Evolutionary conservation across 805 yeast genomes (phyloP).

Genomic region (Yarrowia keelungensis): DNA sequence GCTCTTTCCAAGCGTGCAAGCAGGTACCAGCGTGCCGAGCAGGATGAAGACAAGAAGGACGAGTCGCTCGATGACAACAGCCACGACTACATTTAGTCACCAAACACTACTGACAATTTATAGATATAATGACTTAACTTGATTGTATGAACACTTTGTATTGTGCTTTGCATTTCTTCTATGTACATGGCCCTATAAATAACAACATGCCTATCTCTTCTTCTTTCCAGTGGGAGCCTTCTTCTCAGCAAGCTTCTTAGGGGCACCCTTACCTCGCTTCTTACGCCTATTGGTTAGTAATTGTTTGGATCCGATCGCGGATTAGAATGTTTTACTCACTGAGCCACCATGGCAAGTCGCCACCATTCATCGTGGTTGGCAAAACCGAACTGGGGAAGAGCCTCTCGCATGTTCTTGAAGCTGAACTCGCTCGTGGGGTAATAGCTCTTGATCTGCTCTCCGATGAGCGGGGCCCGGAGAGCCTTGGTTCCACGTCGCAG

Average conservation of each 20-base stretch:
- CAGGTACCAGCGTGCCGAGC: slow-evolving; percentile 33
- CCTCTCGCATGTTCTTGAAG: slow-evolving; percentile 24
- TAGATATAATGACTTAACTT: not conserved
- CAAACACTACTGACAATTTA: not conserved
- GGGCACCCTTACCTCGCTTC: slow-evolving; percentile 48
- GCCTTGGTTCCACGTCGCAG: slow-evolving; percentile 50
- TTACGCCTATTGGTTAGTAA: slow-evolving; percentile 33
- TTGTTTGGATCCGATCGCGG: not conserved
- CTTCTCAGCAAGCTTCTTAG: slow-evolving; percentile 47
- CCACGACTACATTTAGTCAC: slow-evolving; percentile 1
- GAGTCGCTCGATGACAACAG: slow-evolving; percentile 9
- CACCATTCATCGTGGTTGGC: slow-evolving; percentile 10
- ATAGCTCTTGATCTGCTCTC: slow-evolving; percentile 48
- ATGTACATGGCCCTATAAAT: slow-evolving; percentile 36
- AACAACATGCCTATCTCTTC: slow-evolving; percentile 37
- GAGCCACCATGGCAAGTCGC: slow-evolving; percentile 20
- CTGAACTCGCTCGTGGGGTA: slow-evolving; percentile 43
- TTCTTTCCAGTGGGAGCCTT: slow-evolving; percentile 45
- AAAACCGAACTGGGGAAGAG: slow-evolving; percentile 36
- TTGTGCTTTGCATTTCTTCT: not conserved
- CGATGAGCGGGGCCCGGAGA: slow-evolving; percentile 48
- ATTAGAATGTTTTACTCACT: slow-evolving; percentile 17
- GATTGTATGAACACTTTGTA: not conserved
- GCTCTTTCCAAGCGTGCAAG: slow-evolving; percentile 43
- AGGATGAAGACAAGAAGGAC: slow-evolving; percentile 13